Conservation (phyloP, 2,329 filamentous ascomycete species). For the Ceratocystis cacaofunesta region DNA sequence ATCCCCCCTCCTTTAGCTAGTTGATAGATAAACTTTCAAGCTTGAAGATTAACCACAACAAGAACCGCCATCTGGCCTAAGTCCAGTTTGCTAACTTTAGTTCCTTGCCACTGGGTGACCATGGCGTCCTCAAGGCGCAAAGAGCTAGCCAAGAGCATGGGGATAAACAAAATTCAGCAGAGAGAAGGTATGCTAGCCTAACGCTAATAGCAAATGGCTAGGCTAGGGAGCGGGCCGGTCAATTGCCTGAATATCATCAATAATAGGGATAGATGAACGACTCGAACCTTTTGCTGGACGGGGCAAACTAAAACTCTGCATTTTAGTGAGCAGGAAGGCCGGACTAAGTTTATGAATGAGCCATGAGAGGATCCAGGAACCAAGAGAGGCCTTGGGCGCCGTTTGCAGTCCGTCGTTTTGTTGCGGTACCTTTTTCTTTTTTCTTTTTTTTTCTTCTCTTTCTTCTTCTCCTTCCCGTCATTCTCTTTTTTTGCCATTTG, state of each 20-base stretch:
- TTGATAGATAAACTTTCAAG: not conserved
- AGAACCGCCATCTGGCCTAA: not conserved
- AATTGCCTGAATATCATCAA: not conserved
- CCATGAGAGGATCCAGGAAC: no score
- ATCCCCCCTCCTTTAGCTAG: not conserved
- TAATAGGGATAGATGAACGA: not conserved
- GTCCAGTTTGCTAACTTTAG: not conserved
- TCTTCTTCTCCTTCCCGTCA: not conserved
- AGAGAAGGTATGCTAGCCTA: not conserved
- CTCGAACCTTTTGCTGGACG: not conserved
- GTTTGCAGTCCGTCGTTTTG: no score
- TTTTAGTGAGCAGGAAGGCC: not conserved
- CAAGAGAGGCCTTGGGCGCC: no score
- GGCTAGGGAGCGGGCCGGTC: not conserved
- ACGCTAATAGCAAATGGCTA: not conserved
- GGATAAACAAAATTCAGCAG: not conserved
- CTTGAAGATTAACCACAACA: not conserved
- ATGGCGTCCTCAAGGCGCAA: not conserved
- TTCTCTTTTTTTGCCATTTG: not conserved
- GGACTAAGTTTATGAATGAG: no score
- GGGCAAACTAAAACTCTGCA: not conserved
- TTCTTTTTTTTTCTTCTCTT: no score
- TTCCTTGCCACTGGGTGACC: not conserved
- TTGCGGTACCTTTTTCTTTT: no score
- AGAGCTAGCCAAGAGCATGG: not conserved